These are phyloP conservation scores for Volvariella volvacea DNA, from an alignment of 1,284 basidiomycete species.

Conservation along the genomic window DNA sequence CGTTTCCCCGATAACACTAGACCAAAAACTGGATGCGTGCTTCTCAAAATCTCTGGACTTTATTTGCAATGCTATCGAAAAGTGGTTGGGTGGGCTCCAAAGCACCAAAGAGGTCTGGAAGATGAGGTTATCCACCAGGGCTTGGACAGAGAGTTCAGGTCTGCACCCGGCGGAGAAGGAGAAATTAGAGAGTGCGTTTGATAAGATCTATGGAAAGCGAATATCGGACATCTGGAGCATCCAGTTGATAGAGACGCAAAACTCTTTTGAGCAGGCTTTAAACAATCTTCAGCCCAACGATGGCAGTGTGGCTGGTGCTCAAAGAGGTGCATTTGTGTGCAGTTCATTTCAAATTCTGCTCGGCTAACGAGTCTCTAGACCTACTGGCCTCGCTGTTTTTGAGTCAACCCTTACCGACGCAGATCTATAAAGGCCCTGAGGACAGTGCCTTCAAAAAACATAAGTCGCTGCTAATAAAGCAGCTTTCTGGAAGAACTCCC, in stretches of 20 bases:
- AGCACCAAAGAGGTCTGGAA: slow-evolving; percentile 62
- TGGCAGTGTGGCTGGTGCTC: background rate
- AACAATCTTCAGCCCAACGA: background rate
- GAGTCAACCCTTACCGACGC: slow-evolving; percentile 37
- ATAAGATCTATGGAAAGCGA: slow-evolving; percentile 44
- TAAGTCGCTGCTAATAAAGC: slow-evolving; percentile 44
- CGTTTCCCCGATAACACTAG: slow-evolving; percentile 35
- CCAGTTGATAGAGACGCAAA: slow-evolving; percentile 34
- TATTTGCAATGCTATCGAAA: slow-evolving; percentile 37
- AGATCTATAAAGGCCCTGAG: slow-evolving; percentile 30
- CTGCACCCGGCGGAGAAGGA: slow-evolving; percentile 38
- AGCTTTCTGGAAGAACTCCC: slow-evolving; percentile 53
- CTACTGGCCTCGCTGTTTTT: slow-evolving; percentile 3
- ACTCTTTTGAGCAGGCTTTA: slow-evolving; percentile 26
- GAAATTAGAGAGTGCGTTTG: slow-evolving; percentile 36
- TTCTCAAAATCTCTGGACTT: slow-evolving; percentile 43
- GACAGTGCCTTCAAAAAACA: slow-evolving; percentile 52
- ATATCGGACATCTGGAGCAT: slow-evolving; percentile 52
- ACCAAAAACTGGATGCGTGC: slow-evolving; percentile 50
- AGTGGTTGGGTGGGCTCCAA: slow-evolving; percentile 53
- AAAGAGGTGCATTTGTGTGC: slow-evolving; percentile 36
- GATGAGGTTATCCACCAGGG: slow-evolving; percentile 41
- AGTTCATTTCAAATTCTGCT: slow-evolving; percentile 29
- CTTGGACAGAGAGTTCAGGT: slow-evolving; percentile 36
- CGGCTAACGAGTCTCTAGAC: slow-evolving; percentile 5